Evolutionary conservation across 192 early-diverging fungal genomes (phyloP), one percentile per base, ranked within the genome.

Genomic region (Coemansia umbellata): DNA sequence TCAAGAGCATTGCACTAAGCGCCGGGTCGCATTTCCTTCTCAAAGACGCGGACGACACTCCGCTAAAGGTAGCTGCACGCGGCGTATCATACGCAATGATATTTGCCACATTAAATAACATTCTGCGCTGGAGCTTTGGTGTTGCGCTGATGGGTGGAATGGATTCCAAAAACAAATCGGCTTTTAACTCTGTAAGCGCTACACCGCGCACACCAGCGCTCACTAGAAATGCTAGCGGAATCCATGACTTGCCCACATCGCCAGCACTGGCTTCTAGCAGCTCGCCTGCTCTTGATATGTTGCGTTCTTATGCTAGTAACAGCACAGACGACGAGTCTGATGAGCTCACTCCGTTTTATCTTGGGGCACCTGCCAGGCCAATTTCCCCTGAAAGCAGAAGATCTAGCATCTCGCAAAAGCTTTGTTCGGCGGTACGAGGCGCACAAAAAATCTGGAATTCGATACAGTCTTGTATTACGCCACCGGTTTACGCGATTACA

Each of bases 21-120:
- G 36, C 64, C 1, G 75, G 75, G 4, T 43, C 77, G 13, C 43
- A 61, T 10, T 71, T 78, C 17, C 53, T 81, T 32, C 64, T 79
- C 27, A 65, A 74, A 21, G 77, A 68, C 37, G 57, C 58, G 1
- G 30, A 57, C n/a, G 71, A 79, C 33, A 74, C 70, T 44, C 66
- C 69, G 23, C 44, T 70, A 14, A 69, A 74, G 54, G 77, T 69
- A 33, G 63, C 68, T 4, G 63, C 51, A 39, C 83, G 87, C 47
- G 86, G 86, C 11, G 81, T 90, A 23, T 86, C 88, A 1, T 92
- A 89, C 49, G 86, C 87, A 18, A 74, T 92, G 30, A 88, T 92
- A 35, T 89, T 84, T 63, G 85, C 84, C 37, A 83, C 88, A 41
- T 85, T 92, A 45, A 83, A 84, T 56, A 89, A 91, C 54, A 79